Conservation (phyloP, 2,329 filamentous ascomycete genomes). For the Xylariaceae sp. region DNA sequence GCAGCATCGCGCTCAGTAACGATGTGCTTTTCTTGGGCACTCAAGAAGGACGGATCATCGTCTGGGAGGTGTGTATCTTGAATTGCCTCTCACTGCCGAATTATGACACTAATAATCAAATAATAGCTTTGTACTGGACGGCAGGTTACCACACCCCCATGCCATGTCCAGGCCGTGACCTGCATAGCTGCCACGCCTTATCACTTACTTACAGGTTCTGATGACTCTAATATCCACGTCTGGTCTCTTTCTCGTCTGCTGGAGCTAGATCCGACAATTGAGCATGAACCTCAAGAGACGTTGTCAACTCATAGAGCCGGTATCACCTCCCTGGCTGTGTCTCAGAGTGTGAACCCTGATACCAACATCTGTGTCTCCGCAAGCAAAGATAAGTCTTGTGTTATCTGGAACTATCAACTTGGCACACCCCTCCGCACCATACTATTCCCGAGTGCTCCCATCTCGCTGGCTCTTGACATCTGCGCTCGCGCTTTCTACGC, state of each 20-base stretch:
- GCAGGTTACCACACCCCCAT: slow-evolving; percentile 75
- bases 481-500: slow-evolving; percentile 83
- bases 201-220: slow-evolving; percentile 78
- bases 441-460: slow-evolving; percentile 75
- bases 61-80: slow-evolving; percentile 80
- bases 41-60: slow-evolving; percentile 80
- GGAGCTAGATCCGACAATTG: slow-evolving; percentile 59
- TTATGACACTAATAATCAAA: slow-evolving; percentile 30
- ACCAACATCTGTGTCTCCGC: slow-evolving; percentile 85
- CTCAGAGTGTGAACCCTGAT: slow-evolving; percentile 70
- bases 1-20: slow-evolving; percentile 74
- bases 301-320: slow-evolving; percentile 79
- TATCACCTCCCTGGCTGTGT: slow-evolving; percentile 69
- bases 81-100: not conserved
- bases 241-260: slow-evolving; percentile 85
- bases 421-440: slow-evolving; percentile 81
- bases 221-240: slow-evolving; percentile 89
- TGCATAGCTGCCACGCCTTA: slow-evolving; percentile 74
- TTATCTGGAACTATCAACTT: slow-evolving; percentile 90
- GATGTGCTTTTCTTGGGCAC: slow-evolving; percentile 82
- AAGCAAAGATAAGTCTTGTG: slow-evolving; percentile 84
- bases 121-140: slow-evolving; percentile 74
- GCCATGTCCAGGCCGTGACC: slow-evolving; percentile 82
- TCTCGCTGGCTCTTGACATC: slow-evolving; percentile 79
- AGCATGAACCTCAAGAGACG: slow-evolving; percentile 75